Conservation (phyloP, 345 rosid species). For the Nephelium lappaceum region DNA sequence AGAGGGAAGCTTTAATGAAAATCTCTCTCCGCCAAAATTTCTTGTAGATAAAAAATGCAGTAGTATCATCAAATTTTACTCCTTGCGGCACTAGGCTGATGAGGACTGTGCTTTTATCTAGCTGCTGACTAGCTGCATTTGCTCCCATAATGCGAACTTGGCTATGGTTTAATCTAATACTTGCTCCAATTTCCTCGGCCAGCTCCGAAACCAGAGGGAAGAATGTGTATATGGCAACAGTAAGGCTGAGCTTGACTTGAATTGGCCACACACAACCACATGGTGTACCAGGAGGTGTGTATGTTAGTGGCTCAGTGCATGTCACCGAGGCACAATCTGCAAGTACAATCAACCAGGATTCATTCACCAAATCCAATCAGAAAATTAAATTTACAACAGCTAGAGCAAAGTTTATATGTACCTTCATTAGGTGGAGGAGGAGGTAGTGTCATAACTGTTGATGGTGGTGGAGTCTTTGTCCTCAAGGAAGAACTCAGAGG, state of each 20-base stretch:
- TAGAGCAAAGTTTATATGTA: constrained; percentile 15
- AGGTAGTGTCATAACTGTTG: constrained; percentile 45
- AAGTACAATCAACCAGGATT: background rate
- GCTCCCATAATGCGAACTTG: constrained; percentile 79
- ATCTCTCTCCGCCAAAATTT: constrained; percentile 58
- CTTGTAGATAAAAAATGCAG: constrained; percentile 47
- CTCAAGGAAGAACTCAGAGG: constrained; percentile 42
- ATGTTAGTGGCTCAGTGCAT: constrained; percentile 64
- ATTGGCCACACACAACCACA: constrained; percentile 72
- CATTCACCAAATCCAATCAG: constrained; percentile 3
- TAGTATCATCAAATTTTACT: constrained; percentile 38
- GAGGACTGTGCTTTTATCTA: constrained; percentile 60
- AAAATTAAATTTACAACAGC: background rate
- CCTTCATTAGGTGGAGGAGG: constrained; percentile 76
- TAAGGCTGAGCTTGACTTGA: constrained; percentile 64
- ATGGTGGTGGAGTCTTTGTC: constrained; percentile 47
- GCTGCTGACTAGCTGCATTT: constrained; percentile 58
- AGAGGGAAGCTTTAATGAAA: constrained; percentile 43
- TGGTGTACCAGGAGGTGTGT: constrained; percentile 57
- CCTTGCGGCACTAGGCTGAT: constrained; percentile 63
- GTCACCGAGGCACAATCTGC: constrained; percentile 58
- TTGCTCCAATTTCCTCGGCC: constrained; percentile 55
- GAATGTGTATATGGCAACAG: constrained; percentile 53
- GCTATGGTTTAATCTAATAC: constrained; percentile 47
- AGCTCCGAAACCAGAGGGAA: constrained; percentile 67